Evolutionary conservation across 352 stramenopile genomes (phyloP).

Genomic region (Phytophthora litchii): DNA sequence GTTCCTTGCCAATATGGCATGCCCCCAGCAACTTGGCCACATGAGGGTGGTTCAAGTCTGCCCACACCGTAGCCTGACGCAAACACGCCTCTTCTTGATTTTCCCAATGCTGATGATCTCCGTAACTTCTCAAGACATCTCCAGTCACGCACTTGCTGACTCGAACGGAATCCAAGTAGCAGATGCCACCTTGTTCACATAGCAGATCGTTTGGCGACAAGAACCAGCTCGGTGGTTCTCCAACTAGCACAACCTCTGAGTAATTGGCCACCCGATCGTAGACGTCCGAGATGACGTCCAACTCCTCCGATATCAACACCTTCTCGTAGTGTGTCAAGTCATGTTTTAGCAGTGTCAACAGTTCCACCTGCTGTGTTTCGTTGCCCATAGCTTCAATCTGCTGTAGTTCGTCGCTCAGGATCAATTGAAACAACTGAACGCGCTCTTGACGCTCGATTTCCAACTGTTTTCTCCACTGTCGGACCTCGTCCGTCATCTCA

Average conservation of each 20-base stretch:
- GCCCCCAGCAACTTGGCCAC: slow-evolving; percentile 32
- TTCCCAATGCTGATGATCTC: slow-evolving; percentile 19
- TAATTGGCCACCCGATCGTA: slow-evolving; percentile 18
- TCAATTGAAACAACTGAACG: slow-evolving; percentile 12
- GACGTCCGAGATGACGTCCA: slow-evolving; percentile 32
- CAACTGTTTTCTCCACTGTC: slow-evolving; percentile 20
- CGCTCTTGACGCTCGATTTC: slow-evolving; percentile 21
- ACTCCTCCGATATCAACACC: slow-evolving; percentile 22
- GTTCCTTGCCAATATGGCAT: slow-evolving; percentile 32
- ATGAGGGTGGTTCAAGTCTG: slow-evolving; percentile 36
- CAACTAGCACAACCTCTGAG: slow-evolving; percentile 29
- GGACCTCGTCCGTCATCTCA: slow-evolving; percentile 18
- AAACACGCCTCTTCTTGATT: slow-evolving; percentile 33
- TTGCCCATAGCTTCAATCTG: slow-evolving; percentile 23
- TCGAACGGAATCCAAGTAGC: slow-evolving; percentile 29
- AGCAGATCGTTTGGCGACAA: slow-evolving; percentile 21
- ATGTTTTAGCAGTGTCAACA: slow-evolving; percentile 28
- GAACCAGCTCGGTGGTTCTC: slow-evolving; percentile 28
- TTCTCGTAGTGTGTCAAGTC: slow-evolving; percentile 11
- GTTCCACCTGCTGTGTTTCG: slow-evolving; percentile 32
- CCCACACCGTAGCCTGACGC: slow-evolving; percentile 28
- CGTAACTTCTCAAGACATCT: slow-evolving; percentile 10
- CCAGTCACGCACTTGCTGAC: slow-evolving; percentile 25
- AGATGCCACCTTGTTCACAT: slow-evolving; percentile 7
- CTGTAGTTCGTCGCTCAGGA: slow-evolving; percentile 13